Evolutionary conservation across 2,329 filamentous ascomycete genomes (phyloP), one percentile per base, ranked within the genome.

Genomic region (Trichoderma sp.): DNA sequence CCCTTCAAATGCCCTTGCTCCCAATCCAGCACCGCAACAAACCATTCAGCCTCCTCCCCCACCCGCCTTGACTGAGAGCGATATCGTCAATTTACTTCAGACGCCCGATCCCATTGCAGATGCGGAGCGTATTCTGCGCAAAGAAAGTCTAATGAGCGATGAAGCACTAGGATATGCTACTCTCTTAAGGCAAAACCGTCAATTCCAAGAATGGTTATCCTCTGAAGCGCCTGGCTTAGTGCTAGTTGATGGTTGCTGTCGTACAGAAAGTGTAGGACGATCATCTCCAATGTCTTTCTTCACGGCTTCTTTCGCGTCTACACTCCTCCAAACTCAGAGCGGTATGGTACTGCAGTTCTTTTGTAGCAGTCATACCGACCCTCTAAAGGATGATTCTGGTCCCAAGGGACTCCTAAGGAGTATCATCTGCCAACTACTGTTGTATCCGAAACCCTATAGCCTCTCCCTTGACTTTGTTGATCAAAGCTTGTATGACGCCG

Each of bases 91-190:
- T 21, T 38, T 73, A 6, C 41, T 73, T 24, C 71, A 73, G 31
- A 65, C 71, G 2, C 60, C 60, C 12, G 60, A 73, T 21, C 41
- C 71, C 2, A 56, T 65, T 16, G 71, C 60, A 9, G 71, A 73
- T 56, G 71, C 71, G 6, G 71, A 73, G 31, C 71, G 71, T 18
- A 73, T 73, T n/a, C 41, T 73, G 4, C 71, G 71, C n/a, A 73
- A 73, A 41, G 71, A 73, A 38, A 73, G 71, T 18, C n/a, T 73
- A n/a, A 73, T 73, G 71, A 73, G 71, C 16, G 71, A 73, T 9
- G 71, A 73, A 35, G 71, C 71, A 16, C 60, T 73, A 21, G 71
- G 60, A 41, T 73, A 73, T 41, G 71, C 71, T 6, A 41, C 18
- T 4, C 24, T 56, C 11, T 9, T 73, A 29, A 64, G 71, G 8